Conservation (phyloP, 2,329 filamentous ascomycete species). For the Huntiella bhutanensis region DNA sequence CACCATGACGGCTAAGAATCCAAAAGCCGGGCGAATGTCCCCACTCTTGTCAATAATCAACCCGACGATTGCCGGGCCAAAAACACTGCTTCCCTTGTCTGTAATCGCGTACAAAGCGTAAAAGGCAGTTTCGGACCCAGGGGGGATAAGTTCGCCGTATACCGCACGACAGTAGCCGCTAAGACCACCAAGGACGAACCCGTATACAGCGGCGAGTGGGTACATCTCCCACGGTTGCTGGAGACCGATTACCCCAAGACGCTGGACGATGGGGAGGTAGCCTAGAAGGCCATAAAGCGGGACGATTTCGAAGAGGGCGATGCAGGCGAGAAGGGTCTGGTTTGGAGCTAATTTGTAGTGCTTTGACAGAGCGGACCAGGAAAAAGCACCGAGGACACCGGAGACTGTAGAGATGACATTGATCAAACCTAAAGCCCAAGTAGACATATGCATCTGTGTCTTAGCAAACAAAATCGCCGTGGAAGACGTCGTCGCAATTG, state of each 20-base stretch:
- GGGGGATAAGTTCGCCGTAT: constrained; percentile 84
- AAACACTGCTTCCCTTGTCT: constrained; percentile 86
- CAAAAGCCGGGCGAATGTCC: constrained; percentile 72
- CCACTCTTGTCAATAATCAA: constrained; percentile 73
- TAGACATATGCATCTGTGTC: constrained; percentile 75
- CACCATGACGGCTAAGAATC: constrained; percentile 75
- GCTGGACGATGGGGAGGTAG: constrained; percentile 61
- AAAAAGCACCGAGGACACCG: constrained; percentile 74
- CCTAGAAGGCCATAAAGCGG: constrained; percentile 80
- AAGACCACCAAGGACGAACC: constrained; percentile 81
- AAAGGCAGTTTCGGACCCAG: constrained; percentile 86
- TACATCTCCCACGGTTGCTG: constrained; percentile 97
- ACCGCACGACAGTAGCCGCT: constrained; percentile 82
- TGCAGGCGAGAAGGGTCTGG: constrained; percentile 84
- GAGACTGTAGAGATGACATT: constrained; percentile 76
- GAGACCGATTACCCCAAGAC: constrained; percentile 62
- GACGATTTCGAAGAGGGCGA: constrained; percentile 77
- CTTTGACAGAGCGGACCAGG: constrained; percentile 65
- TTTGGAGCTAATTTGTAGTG: constrained; percentile 52
- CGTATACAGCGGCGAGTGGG: constrained; percentile 73
- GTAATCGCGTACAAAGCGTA: constrained; percentile 95
- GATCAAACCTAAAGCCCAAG: constrained; percentile 75
- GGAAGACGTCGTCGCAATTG: constrained; percentile 82
- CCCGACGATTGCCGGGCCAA: constrained; percentile 86
- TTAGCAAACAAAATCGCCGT: constrained; percentile 94